Base-by-base conservation (phyloP, 306 rosid genomes). In the Malus sieversii region DNA sequence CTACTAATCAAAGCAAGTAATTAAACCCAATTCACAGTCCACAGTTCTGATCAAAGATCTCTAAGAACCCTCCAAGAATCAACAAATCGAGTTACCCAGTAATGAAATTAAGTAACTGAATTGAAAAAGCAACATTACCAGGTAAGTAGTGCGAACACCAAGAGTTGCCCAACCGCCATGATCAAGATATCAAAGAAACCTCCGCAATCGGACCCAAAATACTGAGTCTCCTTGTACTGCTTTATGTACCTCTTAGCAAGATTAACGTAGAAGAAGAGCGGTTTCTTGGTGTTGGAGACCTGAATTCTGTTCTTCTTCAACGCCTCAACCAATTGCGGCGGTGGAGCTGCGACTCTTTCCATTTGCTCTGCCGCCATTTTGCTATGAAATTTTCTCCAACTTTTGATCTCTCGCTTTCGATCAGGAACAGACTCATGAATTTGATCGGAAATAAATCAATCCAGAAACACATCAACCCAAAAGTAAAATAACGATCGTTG, bases 221-320 rank as follows among this genome's bases (percentile, higher is more conserved):
- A 88, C 32, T 90, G 90, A 15, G 92, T 51, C 4, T 30, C 20
- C 10, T 42, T 40, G 68, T 88, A 94, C 87, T 92, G 3, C 46
- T 32, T 32, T 32, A 32, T 32, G 33, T 32, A 32, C 33, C 33
- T 32, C 96, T 90, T 95, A 63, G 98, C 98, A 55, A 95, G 98
- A 86, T 92, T 92, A 27, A 27, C 3, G 3, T 27, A 78, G 79
- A 95, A 95, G 96, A 95, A 92, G 79, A 95, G 93, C 6, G 98
- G 98, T 73, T 92, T 95, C 96, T 92, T 95, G 67, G 96, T 90
- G 75, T 90, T 92, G 74, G 98, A 95, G 82, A 95, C 98, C 84
- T 27, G 29, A 27, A 95, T 95, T 75, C 90, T 80, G 78, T 90
- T 93, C 88, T 87, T 95, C 90, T 90, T 89, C 75, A 75, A 85